Conservation (phyloP, 2,329 filamentous ascomycete species). For the Diplodia corticola region DNA sequence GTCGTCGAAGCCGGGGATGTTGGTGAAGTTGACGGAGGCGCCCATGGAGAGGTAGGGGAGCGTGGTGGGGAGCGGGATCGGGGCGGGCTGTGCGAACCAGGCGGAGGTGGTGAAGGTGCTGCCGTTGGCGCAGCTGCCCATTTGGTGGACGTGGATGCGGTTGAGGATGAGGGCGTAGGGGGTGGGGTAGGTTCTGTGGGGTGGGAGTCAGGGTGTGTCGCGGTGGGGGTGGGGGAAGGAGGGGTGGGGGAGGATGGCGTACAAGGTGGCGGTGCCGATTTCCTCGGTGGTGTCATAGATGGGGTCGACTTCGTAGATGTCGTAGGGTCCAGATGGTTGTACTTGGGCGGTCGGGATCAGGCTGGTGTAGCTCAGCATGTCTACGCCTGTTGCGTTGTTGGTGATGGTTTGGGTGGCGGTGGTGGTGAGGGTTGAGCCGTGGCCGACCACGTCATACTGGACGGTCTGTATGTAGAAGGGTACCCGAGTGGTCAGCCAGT, state of each 20-base stretch:
- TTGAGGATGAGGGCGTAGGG: neutral
- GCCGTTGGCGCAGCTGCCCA: neutral
- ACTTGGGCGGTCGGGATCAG: neutral
- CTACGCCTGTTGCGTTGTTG: neutral
- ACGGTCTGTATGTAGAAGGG: neutral
- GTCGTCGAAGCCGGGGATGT: neutral
- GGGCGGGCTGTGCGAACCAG: neutral
- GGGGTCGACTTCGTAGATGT: neutral
- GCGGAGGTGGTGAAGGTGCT: neutral
- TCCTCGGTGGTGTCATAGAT: neutral
- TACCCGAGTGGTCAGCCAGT: neutral
- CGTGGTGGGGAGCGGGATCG: neutral
- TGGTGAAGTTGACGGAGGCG: neutral
- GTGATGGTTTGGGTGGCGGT: neutral
- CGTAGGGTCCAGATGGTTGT: neutral
- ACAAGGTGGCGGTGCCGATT: neutral
- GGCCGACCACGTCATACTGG: neutral
- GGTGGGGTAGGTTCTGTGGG: neutral
- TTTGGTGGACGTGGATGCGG: neutral
- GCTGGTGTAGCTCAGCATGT: neutral
- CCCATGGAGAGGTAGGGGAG: neutral
- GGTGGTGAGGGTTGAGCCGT: neutral
- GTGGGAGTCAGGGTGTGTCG: too few relatives aligned
- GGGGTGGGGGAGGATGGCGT: neutral
- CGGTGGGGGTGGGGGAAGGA: neutral